A percentile compares a stretch with the other conserved stretches of the same genome.
Evolutionary conservation across 257 asterid species (phyloP).

Genomic region (Penstemon davidsonii): DNA sequence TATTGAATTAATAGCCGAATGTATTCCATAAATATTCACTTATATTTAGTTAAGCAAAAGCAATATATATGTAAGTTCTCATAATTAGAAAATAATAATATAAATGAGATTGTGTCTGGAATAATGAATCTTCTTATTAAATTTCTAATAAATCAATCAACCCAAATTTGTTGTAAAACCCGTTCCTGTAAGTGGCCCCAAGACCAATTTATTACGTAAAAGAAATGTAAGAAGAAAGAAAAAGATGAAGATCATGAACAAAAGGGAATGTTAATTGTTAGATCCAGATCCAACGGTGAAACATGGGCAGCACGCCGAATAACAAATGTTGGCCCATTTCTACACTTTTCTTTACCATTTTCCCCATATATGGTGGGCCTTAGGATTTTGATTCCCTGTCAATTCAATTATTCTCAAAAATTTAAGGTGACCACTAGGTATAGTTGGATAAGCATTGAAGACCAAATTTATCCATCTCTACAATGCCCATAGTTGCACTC

Average conservation of each 20-base stretch:
- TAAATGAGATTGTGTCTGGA: too few relatives aligned
- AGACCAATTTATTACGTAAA: neutral
- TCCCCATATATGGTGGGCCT: neutral
- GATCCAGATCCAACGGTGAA: conserved; percentile 23
- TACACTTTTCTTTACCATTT: conserved; percentile 6
- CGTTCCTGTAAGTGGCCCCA: too few relatives aligned
- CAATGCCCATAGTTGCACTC: neutral
- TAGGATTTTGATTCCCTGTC: neutral
- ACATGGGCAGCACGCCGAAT: neutral
- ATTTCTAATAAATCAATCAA: too few relatives aligned
- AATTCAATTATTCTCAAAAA: conserved; percentile 11
- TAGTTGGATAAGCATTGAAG: neutral
- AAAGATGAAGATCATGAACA: conserved; percentile 14
- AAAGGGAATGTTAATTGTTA: neutral
- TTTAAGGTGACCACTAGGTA: too few relatives aligned
- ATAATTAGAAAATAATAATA: too few relatives aligned
- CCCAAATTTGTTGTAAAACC: too few relatives aligned
- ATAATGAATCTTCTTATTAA: too few relatives aligned
- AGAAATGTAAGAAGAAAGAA: neutral
- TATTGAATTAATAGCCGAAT: too few relatives aligned
- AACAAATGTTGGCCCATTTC: conserved; percentile 18
- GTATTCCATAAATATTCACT: too few relatives aligned
- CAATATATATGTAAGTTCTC: too few relatives aligned
- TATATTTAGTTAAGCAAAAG: too few relatives aligned
- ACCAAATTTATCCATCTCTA: neutral